Conservation (phyloP, 352 stramenopile species). For the Phytopythium montanum region DNA sequence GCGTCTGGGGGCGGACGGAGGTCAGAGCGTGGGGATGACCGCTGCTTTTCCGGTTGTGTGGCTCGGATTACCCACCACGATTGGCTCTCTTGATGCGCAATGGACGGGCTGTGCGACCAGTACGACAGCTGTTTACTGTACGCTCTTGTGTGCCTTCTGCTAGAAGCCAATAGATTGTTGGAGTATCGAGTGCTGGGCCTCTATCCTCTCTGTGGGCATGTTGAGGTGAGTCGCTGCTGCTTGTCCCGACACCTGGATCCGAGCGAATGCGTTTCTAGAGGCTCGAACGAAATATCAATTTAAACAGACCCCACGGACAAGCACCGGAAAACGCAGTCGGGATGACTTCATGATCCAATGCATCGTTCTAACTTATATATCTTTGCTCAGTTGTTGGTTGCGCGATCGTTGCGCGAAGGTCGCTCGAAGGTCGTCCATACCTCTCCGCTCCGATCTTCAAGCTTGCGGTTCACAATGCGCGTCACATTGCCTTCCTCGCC, state of each 20-base stretch:
- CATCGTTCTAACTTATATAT: neutral
- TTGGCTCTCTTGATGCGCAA: no score
- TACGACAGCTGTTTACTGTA: no score
- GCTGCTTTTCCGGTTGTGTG: no score
- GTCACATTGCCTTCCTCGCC: neutral
- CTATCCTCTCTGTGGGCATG: no score
- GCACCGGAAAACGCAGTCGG: constrained; percentile 6
- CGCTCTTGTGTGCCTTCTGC: no score
- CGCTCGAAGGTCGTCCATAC: neutral
- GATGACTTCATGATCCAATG: neutral
- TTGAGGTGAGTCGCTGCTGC: no score
- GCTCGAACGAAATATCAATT: neutral
- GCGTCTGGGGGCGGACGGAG: neutral
- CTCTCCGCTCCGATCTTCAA: constrained; percentile 4
- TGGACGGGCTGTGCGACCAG: no score
- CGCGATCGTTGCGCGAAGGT: neutral
- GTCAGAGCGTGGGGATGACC: no score
- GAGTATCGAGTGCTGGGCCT: no score
- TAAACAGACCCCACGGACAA: neutral
- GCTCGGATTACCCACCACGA: no score
- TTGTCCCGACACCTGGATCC: neutral
- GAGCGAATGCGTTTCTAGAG: neutral
- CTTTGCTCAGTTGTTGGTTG: neutral
- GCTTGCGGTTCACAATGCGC: neutral
- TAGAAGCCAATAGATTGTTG: no score